These are phyloP conservation scores for Colletotrichum paranaense DNA, from an alignment of 2,329 filamentous ascomycete species.

Conservation along the genomic window DNA sequence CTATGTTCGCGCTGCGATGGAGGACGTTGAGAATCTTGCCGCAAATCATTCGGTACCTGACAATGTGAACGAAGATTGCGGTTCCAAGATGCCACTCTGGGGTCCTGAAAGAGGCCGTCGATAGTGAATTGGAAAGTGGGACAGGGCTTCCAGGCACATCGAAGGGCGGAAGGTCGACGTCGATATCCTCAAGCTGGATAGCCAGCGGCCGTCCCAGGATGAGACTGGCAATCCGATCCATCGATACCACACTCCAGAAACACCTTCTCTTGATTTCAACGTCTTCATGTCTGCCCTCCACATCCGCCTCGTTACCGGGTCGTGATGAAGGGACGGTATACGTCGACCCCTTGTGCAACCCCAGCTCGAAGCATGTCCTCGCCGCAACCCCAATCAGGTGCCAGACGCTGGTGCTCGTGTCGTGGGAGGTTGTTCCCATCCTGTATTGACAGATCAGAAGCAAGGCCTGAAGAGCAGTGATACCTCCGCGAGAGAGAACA, in stretches of 20 bases:
- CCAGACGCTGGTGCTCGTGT: conserved; percentile 54
- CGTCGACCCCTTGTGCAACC: conserved; percentile 50
- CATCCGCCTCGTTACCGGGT: not conserved
- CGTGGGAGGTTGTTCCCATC: conserved; percentile 51
- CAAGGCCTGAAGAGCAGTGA: conserved; percentile 53
- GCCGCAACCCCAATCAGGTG: conserved; percentile 56
- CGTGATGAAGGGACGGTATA: conserved; percentile 40
- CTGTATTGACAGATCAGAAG: conserved; percentile 56
- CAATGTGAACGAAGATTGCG: conserved; percentile 51
- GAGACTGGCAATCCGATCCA: conserved; percentile 50
- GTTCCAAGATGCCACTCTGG: conserved; percentile 36
- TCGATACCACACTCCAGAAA: conserved; percentile 55
- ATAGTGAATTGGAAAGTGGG: not conserved
- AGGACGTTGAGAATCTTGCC: conserved; percentile 50
- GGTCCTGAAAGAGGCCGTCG: not conserved
- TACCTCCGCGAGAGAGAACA: conserved; percentile 49
- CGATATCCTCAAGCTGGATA: conserved; percentile 53
- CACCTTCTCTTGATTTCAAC: conserved; percentile 51
- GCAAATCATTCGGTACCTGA: conserved; percentile 52
- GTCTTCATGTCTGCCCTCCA: conserved; percentile 35
- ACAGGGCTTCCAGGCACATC: conserved; percentile 33
- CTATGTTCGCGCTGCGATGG: conserved; percentile 43
- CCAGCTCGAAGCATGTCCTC: conserved; percentile 53
- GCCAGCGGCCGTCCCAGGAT: conserved; percentile 53
- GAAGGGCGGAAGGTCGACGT: conserved; percentile 47